Base-by-base conservation (phyloP, 1,139 yeast species). In the Candida pseudoviswanathii region DNA sequence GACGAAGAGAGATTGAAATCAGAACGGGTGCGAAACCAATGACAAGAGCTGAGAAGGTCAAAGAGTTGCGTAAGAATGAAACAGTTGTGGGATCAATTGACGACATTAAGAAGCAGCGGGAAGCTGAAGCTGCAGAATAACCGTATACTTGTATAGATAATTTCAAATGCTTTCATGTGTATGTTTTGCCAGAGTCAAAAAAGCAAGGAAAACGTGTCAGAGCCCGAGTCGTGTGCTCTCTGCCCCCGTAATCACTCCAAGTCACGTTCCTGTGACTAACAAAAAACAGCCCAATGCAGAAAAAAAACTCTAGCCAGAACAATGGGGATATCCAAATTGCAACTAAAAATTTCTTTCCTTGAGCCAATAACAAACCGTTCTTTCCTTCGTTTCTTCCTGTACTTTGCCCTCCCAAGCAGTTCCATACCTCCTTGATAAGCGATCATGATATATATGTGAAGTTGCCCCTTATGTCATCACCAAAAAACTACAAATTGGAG, bases 71-170 rank as follows among this genome's bases (percentile, higher is more conserved):
- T 52, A 81, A 77, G 65, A 82, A 85, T 56, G 92, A 86, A 64
- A 79, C 78, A 54, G 87, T 86, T 54, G 75, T 86, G 47, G 94
- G 94, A 22, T 71, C 82, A 2, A 76, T 82, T 54, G 85, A 78
- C 46, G 83, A 78, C 54, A 53, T 55, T 44, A 65, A 55, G 61
- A 60, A 51, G 44, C 54, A 58, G 30, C 52, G 57, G 45, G 46
- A 49, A 27, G 27, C 41, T 21, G 38, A 33, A 34, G 38, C 24
- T 6, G 30, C 8, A 27, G 9, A 6, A 27, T 27, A 27, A 8
- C 30, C 9, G 30, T 27, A 8, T 27, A 27, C 9, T 5, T 27
- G 16, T 16, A 16, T 16, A 16, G 16, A 16, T 16, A 16, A 16
- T 16, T 16, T 16, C 16, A 16, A 16, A 16, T 16, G 16, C 16